phyloP scores from a whole-genome alignment of 2,329 filamentous ascomycete genomes.

The Clathrospora elynae region DNA sequence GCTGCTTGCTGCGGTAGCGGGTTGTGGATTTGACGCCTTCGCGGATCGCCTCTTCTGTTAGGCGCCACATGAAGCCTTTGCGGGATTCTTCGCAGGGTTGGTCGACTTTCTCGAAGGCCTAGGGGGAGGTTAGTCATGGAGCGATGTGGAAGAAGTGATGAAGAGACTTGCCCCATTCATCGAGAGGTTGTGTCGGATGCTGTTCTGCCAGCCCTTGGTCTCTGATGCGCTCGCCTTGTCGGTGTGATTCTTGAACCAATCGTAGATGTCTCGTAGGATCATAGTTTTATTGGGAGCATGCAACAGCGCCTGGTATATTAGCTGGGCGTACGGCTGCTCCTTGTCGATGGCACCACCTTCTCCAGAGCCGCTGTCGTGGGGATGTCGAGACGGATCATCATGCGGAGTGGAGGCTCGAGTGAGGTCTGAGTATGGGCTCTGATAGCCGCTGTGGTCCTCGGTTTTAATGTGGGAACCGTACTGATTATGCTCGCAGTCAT shows the following conservation, averaged over 20 bases:
- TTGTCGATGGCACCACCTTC: conserved; percentile 39
- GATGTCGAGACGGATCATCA: conserved; percentile 15
- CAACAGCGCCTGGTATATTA: conserved; percentile 78
- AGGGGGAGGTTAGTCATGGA: conserved; percentile 15
- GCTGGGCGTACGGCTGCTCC: conserved; percentile 76
- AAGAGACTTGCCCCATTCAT: conserved; percentile 79
- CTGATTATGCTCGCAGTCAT: conserved; percentile 33
- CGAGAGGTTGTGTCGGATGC: conserved; percentile 91
- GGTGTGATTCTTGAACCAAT: conserved; percentile 85
- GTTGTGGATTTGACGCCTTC: conserved; percentile 86
- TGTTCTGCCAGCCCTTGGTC: conserved; percentile 84
- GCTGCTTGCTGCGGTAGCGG: conserved; percentile 54
- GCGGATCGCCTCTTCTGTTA: conserved; percentile 70
- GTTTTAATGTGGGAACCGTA: conserved; percentile 22
- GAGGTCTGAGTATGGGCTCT: conserved; percentile 28
- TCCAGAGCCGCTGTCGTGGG: conserved; percentile 11
- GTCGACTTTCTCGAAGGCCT: conserved; percentile 63
- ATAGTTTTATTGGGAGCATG: conserved; percentile 69
- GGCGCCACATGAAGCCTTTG: conserved; percentile 76
- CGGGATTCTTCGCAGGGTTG: conserved; percentile 59
- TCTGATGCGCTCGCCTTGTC: conserved; percentile 68
- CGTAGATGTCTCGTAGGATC: conserved; percentile 84
- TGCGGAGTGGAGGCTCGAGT: conserved; percentile 31
- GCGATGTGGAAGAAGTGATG: neutral
- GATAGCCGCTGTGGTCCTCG: conserved; percentile 25